Percentiles rank a stretch among this genome's conserved stretches.
Evolutionary conservation across 768 basidiomycete species (phyloP).

Genomic region (Sarcodon aspratus): DNA sequence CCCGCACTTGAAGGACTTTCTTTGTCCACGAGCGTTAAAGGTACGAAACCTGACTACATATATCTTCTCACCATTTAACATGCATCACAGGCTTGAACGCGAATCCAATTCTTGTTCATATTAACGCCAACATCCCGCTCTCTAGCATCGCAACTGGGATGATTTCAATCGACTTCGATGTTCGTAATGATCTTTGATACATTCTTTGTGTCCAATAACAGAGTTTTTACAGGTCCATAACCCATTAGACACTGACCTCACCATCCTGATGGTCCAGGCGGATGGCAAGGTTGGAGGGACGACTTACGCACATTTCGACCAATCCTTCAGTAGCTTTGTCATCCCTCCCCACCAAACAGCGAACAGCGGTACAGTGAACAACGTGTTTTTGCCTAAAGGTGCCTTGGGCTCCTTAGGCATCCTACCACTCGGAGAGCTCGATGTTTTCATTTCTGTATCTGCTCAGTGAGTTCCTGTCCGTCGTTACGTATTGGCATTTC

Average conservation of each 20-base stretch:
- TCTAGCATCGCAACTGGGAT: constrained; percentile 27
- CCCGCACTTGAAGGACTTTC: constrained; percentile 43
- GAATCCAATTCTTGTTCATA: constrained; percentile 44
- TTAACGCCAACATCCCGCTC: constrained; percentile 42
- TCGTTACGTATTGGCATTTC: not conserved
- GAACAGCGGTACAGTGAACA: constrained; percentile 45
- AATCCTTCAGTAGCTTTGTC: constrained; percentile 41
- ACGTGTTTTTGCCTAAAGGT: constrained; percentile 52
- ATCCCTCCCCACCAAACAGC: constrained; percentile 46
- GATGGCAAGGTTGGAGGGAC: constrained; percentile 39
- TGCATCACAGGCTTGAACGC: constrained; percentile 29
- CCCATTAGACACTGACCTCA: constrained; percentile 45
- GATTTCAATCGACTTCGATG: constrained; percentile 46
- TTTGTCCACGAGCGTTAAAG: constrained; percentile 36
- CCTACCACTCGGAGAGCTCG: constrained; percentile 41
- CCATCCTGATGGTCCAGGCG: constrained; percentile 45
- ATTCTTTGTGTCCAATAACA: not conserved
- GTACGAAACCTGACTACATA: constrained; percentile 13
- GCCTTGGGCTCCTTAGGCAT: constrained; percentile 44
- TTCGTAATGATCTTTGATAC: constrained; percentile 9
- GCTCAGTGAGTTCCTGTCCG: constrained; percentile 14
- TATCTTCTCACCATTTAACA: not conserved
- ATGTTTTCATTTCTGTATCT: constrained; percentile 40
- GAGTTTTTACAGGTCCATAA: constrained; percentile 29
- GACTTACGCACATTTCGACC: constrained; percentile 48